Evolutionary conservation across 768 basidiomycete species (phyloP).

Genomic region (Glaciozyma antarctica): DNA sequence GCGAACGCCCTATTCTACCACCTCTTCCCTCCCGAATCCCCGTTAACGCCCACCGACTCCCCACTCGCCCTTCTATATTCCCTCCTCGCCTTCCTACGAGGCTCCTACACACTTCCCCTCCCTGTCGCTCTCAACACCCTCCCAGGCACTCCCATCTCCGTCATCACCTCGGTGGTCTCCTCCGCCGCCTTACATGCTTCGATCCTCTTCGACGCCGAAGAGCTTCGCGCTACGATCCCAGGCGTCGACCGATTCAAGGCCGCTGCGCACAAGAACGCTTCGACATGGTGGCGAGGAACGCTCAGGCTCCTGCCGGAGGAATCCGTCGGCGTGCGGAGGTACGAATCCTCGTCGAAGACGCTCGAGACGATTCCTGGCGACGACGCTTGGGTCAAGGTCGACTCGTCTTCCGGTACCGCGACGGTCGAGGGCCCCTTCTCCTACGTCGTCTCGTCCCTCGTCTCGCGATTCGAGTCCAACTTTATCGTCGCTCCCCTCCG

Average conservation of each 20-base stretch:
- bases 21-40: slow-evolving; percentile 51
- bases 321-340: not conserved
- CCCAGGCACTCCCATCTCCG: slow-evolving; percentile 41
- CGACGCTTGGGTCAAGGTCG: slow-evolving; percentile 40
- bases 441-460: slow-evolving; percentile 77
- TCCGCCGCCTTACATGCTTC: slow-evolving; percentile 78
- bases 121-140: slow-evolving; percentile 44
- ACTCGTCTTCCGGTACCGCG: slow-evolving; percentile 32
- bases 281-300: slow-evolving; percentile 57
- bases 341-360: not conserved
- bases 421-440: slow-evolving; percentile 60
- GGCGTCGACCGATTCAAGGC: slow-evolving; percentile 77
- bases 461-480: slow-evolving; percentile 71
- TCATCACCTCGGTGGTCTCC: slow-evolving; percentile 67
- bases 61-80: not conserved
- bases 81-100: slow-evolving; percentile 8
- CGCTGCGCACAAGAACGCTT: slow-evolving; percentile 66
- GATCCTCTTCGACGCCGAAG: slow-evolving; percentile 62
- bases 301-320: slow-evolving; percentile 46
- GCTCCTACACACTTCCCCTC: slow-evolving; percentile 40
- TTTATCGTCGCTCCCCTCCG: slow-evolving; percentile 66
- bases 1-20: slow-evolving; percentile 83
- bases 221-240: slow-evolving; percentile 57
- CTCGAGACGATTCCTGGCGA: slow-evolving; percentile 2
- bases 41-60: slow-evolving; percentile 6